Evolutionary conservation across 202 grass and related monocot species (phyloP), one percentile per base, ranked within the genome.

Genomic region (Digitaria exilis): DNA sequence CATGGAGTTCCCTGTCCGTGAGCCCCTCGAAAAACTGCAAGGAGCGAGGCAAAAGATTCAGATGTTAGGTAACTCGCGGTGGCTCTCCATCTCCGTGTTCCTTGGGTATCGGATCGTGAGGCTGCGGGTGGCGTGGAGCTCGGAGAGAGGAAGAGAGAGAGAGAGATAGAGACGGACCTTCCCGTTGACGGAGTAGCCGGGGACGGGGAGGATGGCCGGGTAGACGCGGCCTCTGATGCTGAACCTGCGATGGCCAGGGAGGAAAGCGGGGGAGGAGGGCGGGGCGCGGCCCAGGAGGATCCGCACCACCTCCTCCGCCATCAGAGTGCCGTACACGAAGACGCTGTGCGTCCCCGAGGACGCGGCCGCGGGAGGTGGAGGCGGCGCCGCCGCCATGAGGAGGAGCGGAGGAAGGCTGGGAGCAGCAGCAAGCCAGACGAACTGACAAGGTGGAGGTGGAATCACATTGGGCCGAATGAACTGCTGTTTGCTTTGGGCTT

Each of bases 321-420:
- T 91, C 34, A 98, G 83, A 37, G 82, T 93, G 55, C 92, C 96
- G 89, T 98, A 98, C 15, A 98, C 91, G 81, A 95, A 95, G 66
- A 98, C 89, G 80, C 55, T 90, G 87, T 90, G 85, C 15, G 28
- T 14, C n/a, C 80, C 82, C 0, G 21, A 10, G 29, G 73, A 48
- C 18, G 74, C 75, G 21, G 62, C 49, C 3, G 86, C 77, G 22
- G 83, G 78, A 71, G 83, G 48, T 11, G 78, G 48, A 16, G 73
- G 21, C 46, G 83, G 65, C 78, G 78, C 83, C 88, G 78, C 83
- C 88, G 78, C 88, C 88, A 90, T 90, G 48, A 8, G 31, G 46
- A 25, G 52, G 73, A 14, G 12, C 11, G 25, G 54, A 60, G 24
- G 45, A 65, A 1, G 11, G 42, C 8, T 9, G 41, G 26, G 29